Conservation (phyloP, 2,329 filamentous ascomycete genomes). For the Diaporthe citri region DNA sequence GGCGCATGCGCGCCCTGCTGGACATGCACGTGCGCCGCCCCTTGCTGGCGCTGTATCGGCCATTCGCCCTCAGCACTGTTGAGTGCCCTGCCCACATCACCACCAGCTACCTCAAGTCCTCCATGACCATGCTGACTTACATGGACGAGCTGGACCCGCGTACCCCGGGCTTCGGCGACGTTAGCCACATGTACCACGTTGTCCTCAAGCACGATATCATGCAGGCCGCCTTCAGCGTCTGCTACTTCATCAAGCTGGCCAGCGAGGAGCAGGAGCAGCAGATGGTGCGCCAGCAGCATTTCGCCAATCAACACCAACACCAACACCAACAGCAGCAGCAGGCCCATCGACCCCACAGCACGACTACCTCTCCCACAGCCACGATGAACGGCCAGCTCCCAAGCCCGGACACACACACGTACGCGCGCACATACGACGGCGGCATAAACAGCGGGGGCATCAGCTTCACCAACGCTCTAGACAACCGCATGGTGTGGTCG, state of each 20-base stretch:
- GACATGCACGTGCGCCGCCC: conserved; percentile 68
- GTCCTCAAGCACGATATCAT: conserved; percentile 67
- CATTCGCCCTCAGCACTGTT: conserved; percentile 64
- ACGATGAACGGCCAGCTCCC: conserved; percentile 36
- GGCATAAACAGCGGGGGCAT: conserved; percentile 47
- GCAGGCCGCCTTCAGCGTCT: conserved; percentile 67
- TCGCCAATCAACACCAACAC: background rate
- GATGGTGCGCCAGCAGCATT: background rate
- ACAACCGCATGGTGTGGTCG: conserved; percentile 58
- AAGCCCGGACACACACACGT: conserved; percentile 24
- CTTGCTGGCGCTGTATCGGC: conserved; percentile 65
- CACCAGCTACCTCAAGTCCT: conserved; percentile 65
- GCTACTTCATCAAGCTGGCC: conserved; percentile 63
- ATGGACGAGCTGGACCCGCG: conserved; percentile 66
- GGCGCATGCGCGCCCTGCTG: conserved; percentile 63
- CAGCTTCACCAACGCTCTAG: conserved; percentile 49
- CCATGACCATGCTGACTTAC: conserved; percentile 67
- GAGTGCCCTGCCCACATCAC: conserved; percentile 65
- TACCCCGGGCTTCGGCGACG: conserved; percentile 59
- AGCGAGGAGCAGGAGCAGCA: conserved; percentile 36
- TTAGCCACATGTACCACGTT: conserved; percentile 66
- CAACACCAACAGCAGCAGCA: background rate
- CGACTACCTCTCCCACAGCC: background rate
- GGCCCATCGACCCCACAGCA: background rate
- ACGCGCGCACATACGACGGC: conserved; percentile 35